Percentiles rank a stretch among this genome's conserved stretches.
Evolutionary conservation across 768 basidiomycete genomes (phyloP).

Genomic region (Russula sp.): DNA sequence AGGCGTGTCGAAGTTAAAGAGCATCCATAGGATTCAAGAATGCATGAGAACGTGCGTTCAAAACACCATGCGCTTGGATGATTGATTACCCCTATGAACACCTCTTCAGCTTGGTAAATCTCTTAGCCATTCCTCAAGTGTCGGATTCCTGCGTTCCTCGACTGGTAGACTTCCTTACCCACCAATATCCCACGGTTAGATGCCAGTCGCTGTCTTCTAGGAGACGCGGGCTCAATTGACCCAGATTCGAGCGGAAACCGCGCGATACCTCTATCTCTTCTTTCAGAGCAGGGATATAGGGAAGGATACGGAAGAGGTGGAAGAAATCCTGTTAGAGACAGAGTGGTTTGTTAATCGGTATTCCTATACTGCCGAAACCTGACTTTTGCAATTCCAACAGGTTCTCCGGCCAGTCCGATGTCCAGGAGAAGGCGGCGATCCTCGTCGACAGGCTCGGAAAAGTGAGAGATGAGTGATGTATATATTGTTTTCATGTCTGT

Average conservation of each 20-base stretch:
- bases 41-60: conserved; percentile 75
- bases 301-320: conserved; percentile 57
- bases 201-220: conserved; percentile 18
- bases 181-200: conserved; percentile 75
- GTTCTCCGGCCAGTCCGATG: conserved; percentile 11
- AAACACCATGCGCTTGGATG: neutral
- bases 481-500: neutral
- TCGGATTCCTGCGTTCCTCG: conserved; percentile 40
- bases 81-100: neutral
- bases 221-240: conserved; percentile 15
- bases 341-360: conserved; percentile 54
- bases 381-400: neutral
- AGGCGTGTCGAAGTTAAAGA: conserved; percentile 69
- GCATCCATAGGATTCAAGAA: conserved; percentile 70
- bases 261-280: conserved; percentile 76
- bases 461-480: neutral
- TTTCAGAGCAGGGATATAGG: conserved; percentile 66
- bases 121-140: conserved; percentile 48
- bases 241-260: conserved; percentile 74
- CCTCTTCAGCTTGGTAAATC: conserved; percentile 51
- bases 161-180: conserved; percentile 60
- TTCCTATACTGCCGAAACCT: neutral
- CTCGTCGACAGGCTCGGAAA: conserved; percentile 6
- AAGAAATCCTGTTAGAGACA: conserved; percentile 71
- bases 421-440: conserved; percentile 22